Percentiles rank a stretch among this genome's conserved stretches.
Conservation (phyloP, 2,329 filamentous ascomycete genomes). For the Ceratocystis colombiana region DNA sequence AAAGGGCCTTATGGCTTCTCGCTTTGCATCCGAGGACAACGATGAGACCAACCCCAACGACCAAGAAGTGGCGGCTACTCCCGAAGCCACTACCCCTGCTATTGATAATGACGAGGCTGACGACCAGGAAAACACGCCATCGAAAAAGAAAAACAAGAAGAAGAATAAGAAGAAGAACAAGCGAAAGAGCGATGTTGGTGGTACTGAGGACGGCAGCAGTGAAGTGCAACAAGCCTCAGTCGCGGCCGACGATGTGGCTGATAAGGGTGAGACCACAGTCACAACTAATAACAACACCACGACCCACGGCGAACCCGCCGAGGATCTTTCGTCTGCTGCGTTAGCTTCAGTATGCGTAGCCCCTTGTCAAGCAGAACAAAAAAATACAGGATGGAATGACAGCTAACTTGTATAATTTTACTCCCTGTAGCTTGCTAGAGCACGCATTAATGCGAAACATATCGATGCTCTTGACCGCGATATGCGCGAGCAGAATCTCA, state of each 20-base stretch:
- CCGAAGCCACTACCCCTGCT: neutral
- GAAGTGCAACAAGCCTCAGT: conserved; percentile 26
- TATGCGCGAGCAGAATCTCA: conserved; percentile 46
- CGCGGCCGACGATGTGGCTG: conserved; percentile 25
- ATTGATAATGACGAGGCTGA: conserved; percentile 4
- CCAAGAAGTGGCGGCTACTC: conserved; percentile 26
- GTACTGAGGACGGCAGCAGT: conserved; percentile 28
- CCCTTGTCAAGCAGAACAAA: neutral
- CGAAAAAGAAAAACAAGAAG: conserved; percentile 24
- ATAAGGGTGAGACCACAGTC: conserved; percentile 28
- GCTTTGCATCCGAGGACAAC: conserved; percentile 32
- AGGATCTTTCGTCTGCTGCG: conserved; percentile 54
- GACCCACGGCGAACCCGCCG: conserved; percentile 39
- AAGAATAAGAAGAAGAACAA: conserved; percentile 24
- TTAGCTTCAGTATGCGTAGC: conserved; percentile 53
- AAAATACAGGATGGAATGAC: neutral
- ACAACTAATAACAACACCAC: conserved; percentile 9
- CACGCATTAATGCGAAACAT: conserved; percentile 38
- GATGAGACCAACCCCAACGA: conserved; percentile 31
- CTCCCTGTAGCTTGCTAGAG: conserved; percentile 28
- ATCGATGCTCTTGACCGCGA: conserved; percentile 47
- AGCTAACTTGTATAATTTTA: neutral
- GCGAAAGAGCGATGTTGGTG: conserved; percentile 26
- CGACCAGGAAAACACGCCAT: conserved; percentile 8
- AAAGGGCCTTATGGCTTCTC: conserved; percentile 46